Evolutionary conservation across 2,329 filamentous ascomycete genomes (phyloP), one percentile per base, ranked within the genome.

Genomic region (Aspergillus pseudotamarii): DNA sequence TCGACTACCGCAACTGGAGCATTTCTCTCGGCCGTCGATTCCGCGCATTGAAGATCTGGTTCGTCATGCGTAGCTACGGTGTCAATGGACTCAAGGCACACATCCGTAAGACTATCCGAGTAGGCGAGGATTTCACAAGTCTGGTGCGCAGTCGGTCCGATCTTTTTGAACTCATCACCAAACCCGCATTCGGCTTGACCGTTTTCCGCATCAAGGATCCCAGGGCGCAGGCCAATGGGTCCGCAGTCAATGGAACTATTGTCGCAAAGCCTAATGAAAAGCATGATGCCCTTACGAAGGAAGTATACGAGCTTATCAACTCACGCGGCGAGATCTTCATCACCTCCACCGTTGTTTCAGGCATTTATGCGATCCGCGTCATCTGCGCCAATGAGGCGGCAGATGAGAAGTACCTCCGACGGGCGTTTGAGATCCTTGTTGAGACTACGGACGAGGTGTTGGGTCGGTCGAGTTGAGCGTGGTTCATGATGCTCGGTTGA

Each of bases 1-100:
- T 93, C 28, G 94, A 98, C 79, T 97, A 97, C 82, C 88, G 94
- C 54, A 94, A 98, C 83, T 98, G 94, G 94, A 93, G 97, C 80
- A 96, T 98, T 72, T 93, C 94, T 0, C 88, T 98, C 0, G 94
- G 94, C 10, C 85, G 94, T 3, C 85, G 94, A 19, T 98, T 98
- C 85, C 86, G 94, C 64, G 88, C 90, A 3, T 80, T 98, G 62
- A 98, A 98, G 82, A 89, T 97, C 66, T 98, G 94, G 94, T 97
- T 97, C 75, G 93, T 98, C 9, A 82, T 97, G 71, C 85, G 94
- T 51, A 89, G 86, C 50, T 97, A 93, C 74, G 94, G 94, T 0
- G 81, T 96, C 58, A 83, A 84, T 34, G 94, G 94, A 0, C 79
- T 98, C 72, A 89, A 88, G 69, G 84, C 80, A 5, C 91, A 96